Percentiles rank a stretch among this genome's conserved stretches.
Conservation (phyloP, 768 basidiomycete genomes). For the Glaciozyma antarctica region DNA sequence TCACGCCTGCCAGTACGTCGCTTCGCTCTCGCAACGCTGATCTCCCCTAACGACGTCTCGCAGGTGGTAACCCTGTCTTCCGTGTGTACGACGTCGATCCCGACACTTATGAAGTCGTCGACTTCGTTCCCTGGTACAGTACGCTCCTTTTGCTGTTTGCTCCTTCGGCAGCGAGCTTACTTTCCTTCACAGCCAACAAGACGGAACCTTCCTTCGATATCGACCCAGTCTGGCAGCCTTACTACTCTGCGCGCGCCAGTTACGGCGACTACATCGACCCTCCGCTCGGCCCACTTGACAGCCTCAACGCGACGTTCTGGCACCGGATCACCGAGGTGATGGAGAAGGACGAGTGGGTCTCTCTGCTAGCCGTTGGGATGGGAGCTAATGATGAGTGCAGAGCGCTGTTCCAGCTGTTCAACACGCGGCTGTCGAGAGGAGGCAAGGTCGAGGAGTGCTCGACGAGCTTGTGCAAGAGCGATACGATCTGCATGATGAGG, state of each 20-base stretch:
- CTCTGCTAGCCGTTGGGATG: not conserved
- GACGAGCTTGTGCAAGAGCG: constrained; percentile 41
- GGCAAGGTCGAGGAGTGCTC: constrained; percentile 42
- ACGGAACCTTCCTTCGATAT: constrained; percentile 40
- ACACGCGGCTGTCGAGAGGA: constrained; percentile 43
- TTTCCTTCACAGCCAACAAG: constrained; percentile 17
- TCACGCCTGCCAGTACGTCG: constrained; percentile 51
- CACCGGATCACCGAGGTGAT: constrained; percentile 49
- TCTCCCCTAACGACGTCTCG: not conserved
- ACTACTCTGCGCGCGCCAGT: constrained; percentile 51
- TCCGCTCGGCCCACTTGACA: constrained; percentile 38
- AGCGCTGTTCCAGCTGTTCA: constrained; percentile 41
- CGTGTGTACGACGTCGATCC: constrained; percentile 58
- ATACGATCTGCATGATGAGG: constrained; percentile 45
- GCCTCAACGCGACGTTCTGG: constrained; percentile 53
- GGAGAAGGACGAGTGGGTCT: constrained; percentile 15
- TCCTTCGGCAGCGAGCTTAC: constrained; percentile 24
- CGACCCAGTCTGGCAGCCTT: constrained; percentile 44
- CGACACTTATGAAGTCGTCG: constrained; percentile 58
- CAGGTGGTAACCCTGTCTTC: constrained; percentile 46
- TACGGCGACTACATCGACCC: constrained; percentile 43
- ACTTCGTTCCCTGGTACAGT: constrained; percentile 47
- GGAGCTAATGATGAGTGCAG: not conserved
- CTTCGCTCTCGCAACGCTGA: constrained; percentile 13
- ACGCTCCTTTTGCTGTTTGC: constrained; percentile 29